These are phyloP conservation scores for Phyllosticta citribraziliensis DNA, from an alignment of 2,329 filamentous ascomycete species.

Conservation along the genomic window DNA sequence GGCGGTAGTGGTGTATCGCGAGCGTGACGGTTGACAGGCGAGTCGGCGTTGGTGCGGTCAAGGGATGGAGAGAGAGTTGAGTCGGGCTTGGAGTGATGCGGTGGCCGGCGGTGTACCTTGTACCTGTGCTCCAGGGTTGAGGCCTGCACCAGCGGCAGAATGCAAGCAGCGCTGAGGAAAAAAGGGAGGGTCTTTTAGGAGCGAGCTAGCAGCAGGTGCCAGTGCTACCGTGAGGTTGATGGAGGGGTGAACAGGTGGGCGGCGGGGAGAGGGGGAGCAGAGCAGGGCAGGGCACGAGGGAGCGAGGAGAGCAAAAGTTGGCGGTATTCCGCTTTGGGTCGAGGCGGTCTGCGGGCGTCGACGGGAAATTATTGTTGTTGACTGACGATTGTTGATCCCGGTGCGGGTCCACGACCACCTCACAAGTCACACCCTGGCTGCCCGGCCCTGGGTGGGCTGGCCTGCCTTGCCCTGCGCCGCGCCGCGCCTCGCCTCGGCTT, in stretches of 20 bases:
- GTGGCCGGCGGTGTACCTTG: neutral
- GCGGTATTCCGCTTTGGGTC: conserved; percentile 3
- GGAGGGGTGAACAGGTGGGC: neutral
- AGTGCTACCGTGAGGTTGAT: neutral
- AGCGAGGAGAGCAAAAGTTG: conserved; percentile 9
- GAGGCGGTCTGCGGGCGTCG: conserved; percentile 9
- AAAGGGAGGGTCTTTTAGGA: neutral
- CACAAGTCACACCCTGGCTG: conserved; percentile 1
- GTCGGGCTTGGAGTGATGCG: neutral
- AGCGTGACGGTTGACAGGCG: neutral
- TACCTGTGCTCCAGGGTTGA: neutral
- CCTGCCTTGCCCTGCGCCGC: too few relatives aligned
- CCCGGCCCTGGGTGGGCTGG: too few relatives aligned
- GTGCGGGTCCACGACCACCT: neutral
- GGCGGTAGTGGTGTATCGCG: neutral
- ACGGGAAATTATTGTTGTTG: conserved; percentile 7
- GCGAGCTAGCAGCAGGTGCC: too few relatives aligned
- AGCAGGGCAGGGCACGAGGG: conserved; percentile 1
- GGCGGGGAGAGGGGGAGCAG: neutral
- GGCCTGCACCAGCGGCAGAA: neutral
- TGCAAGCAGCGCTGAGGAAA: neutral
- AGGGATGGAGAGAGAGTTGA: neutral
- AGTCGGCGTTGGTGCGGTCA: neutral
- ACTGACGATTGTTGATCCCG: conserved; percentile 8
- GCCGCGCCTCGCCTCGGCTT: neutral